Evolutionary conservation across 345 rosid species (phyloP).

Genomic region (Melastoma malabathricum): DNA sequence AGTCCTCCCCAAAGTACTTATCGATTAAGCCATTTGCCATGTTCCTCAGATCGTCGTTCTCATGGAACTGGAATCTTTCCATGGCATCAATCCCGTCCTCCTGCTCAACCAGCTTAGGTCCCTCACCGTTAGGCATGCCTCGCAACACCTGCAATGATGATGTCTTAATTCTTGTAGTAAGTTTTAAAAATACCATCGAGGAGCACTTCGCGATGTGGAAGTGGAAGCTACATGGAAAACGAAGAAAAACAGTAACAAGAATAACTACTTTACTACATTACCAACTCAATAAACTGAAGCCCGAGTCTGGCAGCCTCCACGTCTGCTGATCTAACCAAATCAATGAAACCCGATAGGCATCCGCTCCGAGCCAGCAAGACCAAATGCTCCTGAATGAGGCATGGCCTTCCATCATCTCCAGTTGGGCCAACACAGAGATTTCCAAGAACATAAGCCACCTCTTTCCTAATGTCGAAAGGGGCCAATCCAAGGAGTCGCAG

Average conservation of each 20-base stretch:
- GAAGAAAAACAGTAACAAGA: too few relatives aligned
- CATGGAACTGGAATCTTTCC: slow-evolving; percentile 95
- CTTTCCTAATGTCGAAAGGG: slow-evolving; percentile 79
- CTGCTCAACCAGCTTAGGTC: slow-evolving; percentile 72
- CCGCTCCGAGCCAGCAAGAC: slow-evolving; percentile 62
- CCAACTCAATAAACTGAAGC: slow-evolving; percentile 93
- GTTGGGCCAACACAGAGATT: slow-evolving; percentile 88
- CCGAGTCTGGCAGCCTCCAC: slow-evolving; percentile 78
- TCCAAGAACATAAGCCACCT: slow-evolving; percentile 83
- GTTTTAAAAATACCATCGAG: too few relatives aligned
- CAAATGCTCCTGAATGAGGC: slow-evolving; percentile 58
- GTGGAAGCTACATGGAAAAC: too few relatives aligned
- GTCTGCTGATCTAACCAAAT: slow-evolving; percentile 77
- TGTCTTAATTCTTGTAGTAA: background rate
- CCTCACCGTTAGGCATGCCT: slow-evolving; percentile 86
- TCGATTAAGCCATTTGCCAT: slow-evolving; percentile 91
- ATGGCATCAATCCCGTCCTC: slow-evolving; percentile 96
- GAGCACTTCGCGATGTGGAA: too few relatives aligned
- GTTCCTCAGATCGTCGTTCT: slow-evolving; percentile 80
- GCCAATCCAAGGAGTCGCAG: slow-evolving; percentile 60
- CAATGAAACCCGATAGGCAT: slow-evolving; percentile 76
- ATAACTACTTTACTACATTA: slow-evolving; percentile 18
- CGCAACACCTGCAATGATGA: slow-evolving; percentile 51
- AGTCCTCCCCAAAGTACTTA: slow-evolving; percentile 82
- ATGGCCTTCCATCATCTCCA: slow-evolving; percentile 47